phyloP scores from a whole-genome alignment of 2,329 filamentous ascomycete species.

The Alternaria metachromatica region DNA sequence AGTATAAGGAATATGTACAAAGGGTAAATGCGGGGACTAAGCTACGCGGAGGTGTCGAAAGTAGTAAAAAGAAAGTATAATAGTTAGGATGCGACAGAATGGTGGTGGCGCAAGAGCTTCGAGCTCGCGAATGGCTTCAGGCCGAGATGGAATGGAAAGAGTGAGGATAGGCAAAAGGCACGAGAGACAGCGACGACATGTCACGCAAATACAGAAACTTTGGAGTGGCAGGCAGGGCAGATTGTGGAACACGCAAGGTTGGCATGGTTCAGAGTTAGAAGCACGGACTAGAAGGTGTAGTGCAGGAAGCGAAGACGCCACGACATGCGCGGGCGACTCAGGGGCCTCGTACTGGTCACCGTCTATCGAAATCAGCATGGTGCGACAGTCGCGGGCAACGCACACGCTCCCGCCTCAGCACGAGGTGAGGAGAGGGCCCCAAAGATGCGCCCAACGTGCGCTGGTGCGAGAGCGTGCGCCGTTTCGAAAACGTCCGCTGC shows the following conservation, averaged over 20 bases:
- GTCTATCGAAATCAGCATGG: constrained; percentile 33
- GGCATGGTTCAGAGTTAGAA: constrained; percentile 19
- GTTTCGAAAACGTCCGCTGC: background rate
- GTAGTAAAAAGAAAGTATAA: constrained; percentile 25
- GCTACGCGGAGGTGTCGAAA: constrained; percentile 20
- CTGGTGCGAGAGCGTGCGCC: background rate
- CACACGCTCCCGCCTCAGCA: constrained; percentile 39
- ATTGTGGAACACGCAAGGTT: constrained; percentile 33
- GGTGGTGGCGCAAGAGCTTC: constrained; percentile 34
- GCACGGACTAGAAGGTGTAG: constrained; percentile 29
- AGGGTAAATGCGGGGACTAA: constrained; percentile 16
- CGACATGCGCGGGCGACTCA: constrained; percentile 28
- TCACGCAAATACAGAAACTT: constrained; percentile 33
- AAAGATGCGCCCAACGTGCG: constrained; percentile 8
- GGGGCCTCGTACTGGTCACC: constrained; percentile 21
- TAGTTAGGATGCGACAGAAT: constrained; percentile 17
- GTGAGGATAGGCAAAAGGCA: constrained; percentile 21
- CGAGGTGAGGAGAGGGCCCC: constrained; percentile 24
- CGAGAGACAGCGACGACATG: constrained; percentile 27
- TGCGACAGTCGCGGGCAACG: constrained; percentile 40
- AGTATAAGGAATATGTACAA: constrained; percentile 19
- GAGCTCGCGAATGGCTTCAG: constrained; percentile 31
- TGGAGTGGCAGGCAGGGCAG: constrained; percentile 30
- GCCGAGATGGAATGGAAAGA: constrained; percentile 19
- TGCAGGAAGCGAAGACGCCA: constrained; percentile 36